These are phyloP conservation scores for Erigeron canadensis DNA, from an alignment of 129 eudicot genomes.

Conservation along the genomic window DNA sequence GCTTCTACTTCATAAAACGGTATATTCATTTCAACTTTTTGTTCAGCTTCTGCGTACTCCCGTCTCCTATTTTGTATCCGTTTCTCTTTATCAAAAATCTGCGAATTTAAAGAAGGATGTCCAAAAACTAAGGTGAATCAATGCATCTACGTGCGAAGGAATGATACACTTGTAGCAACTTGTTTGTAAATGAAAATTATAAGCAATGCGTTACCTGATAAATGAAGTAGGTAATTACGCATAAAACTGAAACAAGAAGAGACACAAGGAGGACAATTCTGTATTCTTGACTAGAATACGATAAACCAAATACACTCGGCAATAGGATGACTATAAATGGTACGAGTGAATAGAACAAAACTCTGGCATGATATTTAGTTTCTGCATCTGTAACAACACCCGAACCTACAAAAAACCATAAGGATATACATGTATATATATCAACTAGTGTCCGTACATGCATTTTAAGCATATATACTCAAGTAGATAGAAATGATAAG, in stretches of 20 bases:
- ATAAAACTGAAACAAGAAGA: slow-evolving; percentile 37
- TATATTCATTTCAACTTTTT: slow-evolving; percentile 22
- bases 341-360: slow-evolving; percentile 57
- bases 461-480: too few species aligned
- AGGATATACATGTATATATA: too few species aligned
- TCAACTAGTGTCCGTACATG: neutral
- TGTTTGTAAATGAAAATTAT: neutral
- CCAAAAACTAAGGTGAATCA: neutral
- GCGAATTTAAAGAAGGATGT: neutral
- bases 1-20: slow-evolving; percentile 21
- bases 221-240: slow-evolving; percentile 48
- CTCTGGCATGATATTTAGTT: slow-evolving; percentile 51
- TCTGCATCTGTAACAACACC: slow-evolving; percentile 54
- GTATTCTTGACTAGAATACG: slow-evolving; percentile 33
- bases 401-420: slow-evolving; percentile 34
- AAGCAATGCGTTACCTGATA: slow-evolving; percentile 48
- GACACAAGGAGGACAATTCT: slow-evolving; percentile 29
- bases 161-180: neutral
- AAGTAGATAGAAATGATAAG: neutral
- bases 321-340: slow-evolving; percentile 53
- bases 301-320: slow-evolving; percentile 37
- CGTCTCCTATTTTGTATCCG: slow-evolving; percentile 15
- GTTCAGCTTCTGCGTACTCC: slow-evolving; percentile 24
- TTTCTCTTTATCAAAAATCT: neutral
- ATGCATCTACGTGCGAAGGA: neutral